Evolutionary conservation across 1,284 basidiomycete species (phyloP).

Genomic region (Microbotryum saponariae): DNA sequence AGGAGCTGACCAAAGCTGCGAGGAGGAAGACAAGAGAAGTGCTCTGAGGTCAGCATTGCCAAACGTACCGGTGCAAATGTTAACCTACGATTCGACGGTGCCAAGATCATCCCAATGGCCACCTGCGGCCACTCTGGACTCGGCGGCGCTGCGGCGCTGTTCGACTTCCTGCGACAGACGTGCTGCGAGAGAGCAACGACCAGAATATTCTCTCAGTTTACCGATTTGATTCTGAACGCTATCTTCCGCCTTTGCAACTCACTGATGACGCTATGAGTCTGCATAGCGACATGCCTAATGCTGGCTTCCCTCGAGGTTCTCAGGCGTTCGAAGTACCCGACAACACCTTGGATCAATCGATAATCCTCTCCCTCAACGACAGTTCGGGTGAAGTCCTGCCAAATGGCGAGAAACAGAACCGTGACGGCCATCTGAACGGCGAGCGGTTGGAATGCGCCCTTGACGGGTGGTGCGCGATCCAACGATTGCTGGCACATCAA

Average conservation of each 20-base stretch:
- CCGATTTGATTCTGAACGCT: not conserved
- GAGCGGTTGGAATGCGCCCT: conserved; percentile 22
- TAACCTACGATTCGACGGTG: conserved; percentile 4
- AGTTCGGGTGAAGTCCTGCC: conserved; percentile 18
- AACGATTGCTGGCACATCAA: conserved; percentile 23
- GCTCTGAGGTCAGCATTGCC: not conserved
- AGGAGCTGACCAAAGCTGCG: conserved; percentile 22
- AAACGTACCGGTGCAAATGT: not conserved
- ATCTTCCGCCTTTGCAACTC: conserved; percentile 14
- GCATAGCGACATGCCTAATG: conserved; percentile 23
- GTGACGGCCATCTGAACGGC: conserved; percentile 15
- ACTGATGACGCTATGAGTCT: conserved; percentile 20
- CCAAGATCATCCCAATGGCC: conserved; percentile 1
- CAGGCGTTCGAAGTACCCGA: conserved; percentile 21
- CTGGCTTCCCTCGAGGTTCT: conserved; percentile 6
- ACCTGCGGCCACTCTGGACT: not conserved
- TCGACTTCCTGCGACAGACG: too few relatives aligned
- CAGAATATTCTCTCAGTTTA: too few relatives aligned
- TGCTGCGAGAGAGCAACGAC: too few relatives aligned
- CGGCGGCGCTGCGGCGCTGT: too few relatives aligned
- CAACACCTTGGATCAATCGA: conserved; percentile 19
- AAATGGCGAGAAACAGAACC: conserved; percentile 25
- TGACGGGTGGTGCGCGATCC: conserved; percentile 22
- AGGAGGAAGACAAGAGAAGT: not conserved
- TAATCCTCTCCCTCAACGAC: conserved; percentile 14